Conservation (phyloP, 257 asterid genomes). For the Rauvolfia tetraphylla region DNA sequence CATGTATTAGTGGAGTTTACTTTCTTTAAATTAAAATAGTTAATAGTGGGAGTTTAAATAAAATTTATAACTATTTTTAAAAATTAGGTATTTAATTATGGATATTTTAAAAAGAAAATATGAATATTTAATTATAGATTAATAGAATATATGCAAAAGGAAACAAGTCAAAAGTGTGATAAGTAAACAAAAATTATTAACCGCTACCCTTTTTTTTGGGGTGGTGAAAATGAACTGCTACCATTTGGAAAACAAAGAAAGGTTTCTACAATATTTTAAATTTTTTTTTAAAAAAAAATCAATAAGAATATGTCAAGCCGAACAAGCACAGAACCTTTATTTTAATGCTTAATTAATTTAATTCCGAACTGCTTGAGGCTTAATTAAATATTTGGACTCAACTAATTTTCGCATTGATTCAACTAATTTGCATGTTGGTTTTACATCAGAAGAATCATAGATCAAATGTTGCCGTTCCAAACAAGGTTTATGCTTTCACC, state of each 20-base stretch:
- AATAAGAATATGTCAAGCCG: neutral
- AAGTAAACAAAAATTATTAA: too few relatives aligned
- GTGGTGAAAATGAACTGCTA: too few relatives aligned
- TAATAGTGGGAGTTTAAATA: too few relatives aligned
- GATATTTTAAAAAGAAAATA: too few relatives aligned
- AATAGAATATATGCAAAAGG: too few relatives aligned
- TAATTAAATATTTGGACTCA: slow-evolving; percentile 3
- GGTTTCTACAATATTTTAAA: neutral
- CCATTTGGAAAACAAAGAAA: slow-evolving; percentile 1
- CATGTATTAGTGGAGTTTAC: too few relatives aligned
- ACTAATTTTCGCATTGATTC: neutral
- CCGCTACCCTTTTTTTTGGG: too few relatives aligned
- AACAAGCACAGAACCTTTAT: neutral
- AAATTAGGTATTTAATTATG: too few relatives aligned
- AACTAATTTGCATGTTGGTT: neutral
- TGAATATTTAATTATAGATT: too few relatives aligned
- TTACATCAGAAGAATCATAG: neutral
- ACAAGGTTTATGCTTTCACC: neutral
- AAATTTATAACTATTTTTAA: too few relatives aligned
- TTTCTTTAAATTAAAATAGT: too few relatives aligned
- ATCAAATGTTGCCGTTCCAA: neutral
- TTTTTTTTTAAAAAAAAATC: neutral
- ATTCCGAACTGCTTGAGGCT: neutral
- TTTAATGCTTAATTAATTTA: neutral
- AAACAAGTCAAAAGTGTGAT: too few relatives aligned